Evolutionary conservation across 352 stramenopile genomes (phyloP), one percentile per base, ranked within the genome.

Genomic region (Phytophthora capsici): DNA sequence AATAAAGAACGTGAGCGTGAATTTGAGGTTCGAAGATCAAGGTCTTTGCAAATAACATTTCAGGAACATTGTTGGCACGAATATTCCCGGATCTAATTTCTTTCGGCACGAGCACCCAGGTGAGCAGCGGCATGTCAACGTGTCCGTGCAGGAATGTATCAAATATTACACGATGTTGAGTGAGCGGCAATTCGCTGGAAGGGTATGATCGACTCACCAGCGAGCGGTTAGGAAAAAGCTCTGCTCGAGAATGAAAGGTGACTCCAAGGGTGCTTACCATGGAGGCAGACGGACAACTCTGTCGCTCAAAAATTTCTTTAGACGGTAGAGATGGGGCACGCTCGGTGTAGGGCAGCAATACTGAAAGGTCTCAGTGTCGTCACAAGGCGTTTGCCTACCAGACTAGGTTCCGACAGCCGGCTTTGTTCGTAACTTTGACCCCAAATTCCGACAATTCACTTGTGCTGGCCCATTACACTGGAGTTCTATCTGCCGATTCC

Each of bases 111-210:
- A 12, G 12, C 30, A 36, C 12, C 30, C 30, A 36, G 30, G 30
- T 12, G 30, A 36, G 1, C 30, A 7, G 7, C 30, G 30, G 30
- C 30, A 36, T 12, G 12, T 36, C 30, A 12, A 7, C 12, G 30
- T 36, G 30, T 36, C 30, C 7, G 30, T 36, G 7, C 30, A 36
- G 30, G 30, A 36, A 36, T 68, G 59, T 32, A 22, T 62, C 8
- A 54, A 50, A 12, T 32, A 62, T n/a, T 68, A 62, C 22, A 32
- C 14, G 10, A n/a, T 53, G 44, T 26, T 62, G 2, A 68, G 59
- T 36, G 19, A 22, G 6, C 59, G 59, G 3, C 41, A 34, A 16
- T 68, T 68, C 45, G 59, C 50, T 51, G 2, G 7, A 59, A 10
- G 26, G 38, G 6, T 59, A 44, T 19, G 38, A 59, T 43, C 22